Conservation (phyloP, 306 rosid species). For the Astragalus membranaceus region DNA sequence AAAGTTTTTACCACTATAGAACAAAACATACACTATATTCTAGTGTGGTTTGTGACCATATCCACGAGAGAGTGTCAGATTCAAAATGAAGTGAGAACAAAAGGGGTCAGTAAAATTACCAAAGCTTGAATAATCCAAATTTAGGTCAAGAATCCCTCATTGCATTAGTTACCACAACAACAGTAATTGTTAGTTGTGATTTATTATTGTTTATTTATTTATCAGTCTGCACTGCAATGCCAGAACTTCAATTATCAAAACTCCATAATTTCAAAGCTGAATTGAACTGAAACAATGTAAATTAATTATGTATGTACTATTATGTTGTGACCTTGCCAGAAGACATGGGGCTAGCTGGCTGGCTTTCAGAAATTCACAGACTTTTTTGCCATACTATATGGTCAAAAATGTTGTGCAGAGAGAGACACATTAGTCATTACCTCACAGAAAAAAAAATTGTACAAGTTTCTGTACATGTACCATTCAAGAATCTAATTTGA, state of each 20-base stretch:
- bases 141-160: constrained; percentile 7
- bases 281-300: background rate
- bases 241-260: constrained; percentile 12
- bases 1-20: no score
- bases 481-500: constrained; percentile 42
- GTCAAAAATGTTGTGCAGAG: constrained; percentile 32
- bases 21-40: no score
- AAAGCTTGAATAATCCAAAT: constrained; percentile 15
- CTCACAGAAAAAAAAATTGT: constrained; percentile 17
- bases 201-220: background rate
- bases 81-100: background rate
- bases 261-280: background rate
- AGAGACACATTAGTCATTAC: constrained; percentile 14
- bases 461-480: constrained; percentile 22
- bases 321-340: constrained; percentile 29
- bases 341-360: constrained; percentile 34
- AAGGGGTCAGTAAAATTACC: constrained; percentile 10
- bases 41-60: background rate
- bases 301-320: no score
- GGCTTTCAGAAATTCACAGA: constrained; percentile 19
- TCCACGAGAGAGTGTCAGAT: constrained; percentile 24
- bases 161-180: constrained; percentile 24
- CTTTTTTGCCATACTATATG: constrained; percentile 8
- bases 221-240: constrained; percentile 4
- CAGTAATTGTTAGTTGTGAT: constrained; percentile 27